Base-by-base conservation (phyloP, 352 stramenopile genomes). In the Globisporangium perplexum region DNA sequence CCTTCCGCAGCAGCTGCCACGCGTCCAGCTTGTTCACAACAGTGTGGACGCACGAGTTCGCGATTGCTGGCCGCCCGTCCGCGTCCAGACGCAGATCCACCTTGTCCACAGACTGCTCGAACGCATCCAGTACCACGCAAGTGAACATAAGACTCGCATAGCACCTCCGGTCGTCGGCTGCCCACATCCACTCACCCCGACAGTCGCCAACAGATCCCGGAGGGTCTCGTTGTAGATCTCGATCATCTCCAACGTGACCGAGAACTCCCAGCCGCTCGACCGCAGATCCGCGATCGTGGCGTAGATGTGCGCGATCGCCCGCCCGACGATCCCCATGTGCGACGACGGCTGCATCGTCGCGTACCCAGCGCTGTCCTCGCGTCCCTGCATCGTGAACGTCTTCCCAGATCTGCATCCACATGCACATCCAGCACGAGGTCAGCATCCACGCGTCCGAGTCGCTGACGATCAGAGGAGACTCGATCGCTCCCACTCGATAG, bases 161-260 rank as follows among this genome's bases (percentile, higher is more conserved):
- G n/a, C n/a, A n/a, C n/a, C n/a, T n/a, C n/a, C n/a, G n/a, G n/a
- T n/a, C n/a, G 22, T 28, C 7, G 33, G 36, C 26, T 31, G 1
- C n/a, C 43, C 43, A 35, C 24, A 7, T 22, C 1, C 5, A 68
- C 75, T 53, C 74, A 87, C 77, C 30, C 70, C 69, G 35, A 46
- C 52, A n/a, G 71, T 58, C 41, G 82, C 71, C 28, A 99, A 69
- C 36, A 99, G 59, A 57, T 99, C 96, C 11, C 87, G 75, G 33
- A 99, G 73, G 15, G 95, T 89, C 67, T 99, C 96, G 57, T 99
- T 99, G 80, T 99, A 98, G 48, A 99, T 97, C 72, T 99, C 96
- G 24, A 98, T 77, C 64, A 99, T 81, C 60, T 93, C 83, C 26
- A 93, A 49, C 24, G 57, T 86, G 12, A 90, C 70, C 18, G 47